These are phyloP conservation scores for Aegilops bicornis DNA, from an alignment of 176 grass and related monocot genomes.

Conservation along the genomic window DNA sequence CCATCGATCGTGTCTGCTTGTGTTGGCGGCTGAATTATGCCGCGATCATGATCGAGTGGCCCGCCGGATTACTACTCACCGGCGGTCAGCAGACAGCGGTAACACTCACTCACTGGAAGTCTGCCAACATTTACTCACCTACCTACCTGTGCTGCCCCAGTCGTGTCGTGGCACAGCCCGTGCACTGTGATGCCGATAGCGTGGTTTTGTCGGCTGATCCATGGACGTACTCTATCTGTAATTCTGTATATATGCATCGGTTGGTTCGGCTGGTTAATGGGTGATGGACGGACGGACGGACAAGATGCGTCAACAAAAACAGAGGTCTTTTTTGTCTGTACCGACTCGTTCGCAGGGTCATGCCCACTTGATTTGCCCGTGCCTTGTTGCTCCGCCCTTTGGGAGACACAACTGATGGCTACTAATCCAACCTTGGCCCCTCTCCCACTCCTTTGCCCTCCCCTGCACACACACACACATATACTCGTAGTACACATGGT, in stretches of 20 bases:
- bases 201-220: no score
- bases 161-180: not conserved
- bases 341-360: not conserved
- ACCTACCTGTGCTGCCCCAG: no score
- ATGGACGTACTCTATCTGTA: no score
- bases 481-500: no score
- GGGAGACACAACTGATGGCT: not conserved
- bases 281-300: not conserved
- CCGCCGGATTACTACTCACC: no score
- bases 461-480: not conserved
- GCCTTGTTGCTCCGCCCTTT: not conserved
- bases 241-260: not conserved
- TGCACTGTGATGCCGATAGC: no score
- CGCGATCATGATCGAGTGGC: not conserved
- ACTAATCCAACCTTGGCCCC: conserved; percentile 1
- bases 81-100: no score
- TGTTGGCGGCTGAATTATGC: not conserved
- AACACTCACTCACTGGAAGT: no score
- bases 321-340: conserved; percentile 33
- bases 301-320: not conserved
- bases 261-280: not conserved
- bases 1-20: not conserved
- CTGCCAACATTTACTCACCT: no score
- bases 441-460: not conserved
- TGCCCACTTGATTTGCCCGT: not conserved